These are phyloP conservation scores for Moricandia arvensis DNA, from an alignment of 345 rosid genomes.

Conservation along the genomic window DNA sequence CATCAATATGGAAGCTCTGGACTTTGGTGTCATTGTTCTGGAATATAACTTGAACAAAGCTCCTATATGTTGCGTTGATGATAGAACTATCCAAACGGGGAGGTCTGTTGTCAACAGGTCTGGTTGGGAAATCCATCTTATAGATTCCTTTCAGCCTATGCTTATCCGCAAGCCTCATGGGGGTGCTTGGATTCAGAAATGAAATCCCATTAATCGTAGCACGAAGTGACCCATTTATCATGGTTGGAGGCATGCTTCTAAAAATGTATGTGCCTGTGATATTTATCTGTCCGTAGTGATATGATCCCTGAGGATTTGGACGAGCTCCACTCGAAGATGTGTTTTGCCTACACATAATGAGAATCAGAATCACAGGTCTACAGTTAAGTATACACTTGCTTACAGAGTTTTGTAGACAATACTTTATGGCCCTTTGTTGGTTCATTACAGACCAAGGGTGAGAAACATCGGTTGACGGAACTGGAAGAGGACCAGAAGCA, in stretches of 20 bases:
- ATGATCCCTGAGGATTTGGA: constrained; percentile 96
- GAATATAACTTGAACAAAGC: constrained; percentile 72
- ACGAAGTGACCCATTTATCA: constrained; percentile 55
- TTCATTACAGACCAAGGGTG: constrained; percentile 83
- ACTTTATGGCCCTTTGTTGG: constrained; percentile 88
- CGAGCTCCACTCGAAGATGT: constrained; percentile 90
- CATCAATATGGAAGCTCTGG: constrained; percentile 84
- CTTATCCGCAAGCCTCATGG: constrained; percentile 75
- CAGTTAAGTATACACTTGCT: neutral
- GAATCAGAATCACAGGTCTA: neutral
- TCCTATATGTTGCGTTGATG: constrained; percentile 80
- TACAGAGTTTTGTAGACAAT: constrained; percentile 18
- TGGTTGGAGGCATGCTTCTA: constrained; percentile 61
- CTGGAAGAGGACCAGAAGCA: constrained; percentile 79
- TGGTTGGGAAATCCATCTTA: constrained; percentile 77
- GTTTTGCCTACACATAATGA: constrained; percentile 59
- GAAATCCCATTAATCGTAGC: constrained; percentile 87
- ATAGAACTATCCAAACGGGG: constrained; percentile 59
- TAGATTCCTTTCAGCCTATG: constrained; percentile 69
- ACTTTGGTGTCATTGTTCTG: constrained; percentile 90
- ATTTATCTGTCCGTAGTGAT: constrained; percentile 81
- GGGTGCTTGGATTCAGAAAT: constrained; percentile 64
- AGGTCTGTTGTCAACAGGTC: constrained; percentile 55
- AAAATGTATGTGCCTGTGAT: constrained; percentile 64
- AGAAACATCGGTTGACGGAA: constrained; percentile 62